These are phyloP conservation scores for Amanita phalloides DNA, from an alignment of 768 basidiomycete genomes.

Conservation along the genomic window DNA sequence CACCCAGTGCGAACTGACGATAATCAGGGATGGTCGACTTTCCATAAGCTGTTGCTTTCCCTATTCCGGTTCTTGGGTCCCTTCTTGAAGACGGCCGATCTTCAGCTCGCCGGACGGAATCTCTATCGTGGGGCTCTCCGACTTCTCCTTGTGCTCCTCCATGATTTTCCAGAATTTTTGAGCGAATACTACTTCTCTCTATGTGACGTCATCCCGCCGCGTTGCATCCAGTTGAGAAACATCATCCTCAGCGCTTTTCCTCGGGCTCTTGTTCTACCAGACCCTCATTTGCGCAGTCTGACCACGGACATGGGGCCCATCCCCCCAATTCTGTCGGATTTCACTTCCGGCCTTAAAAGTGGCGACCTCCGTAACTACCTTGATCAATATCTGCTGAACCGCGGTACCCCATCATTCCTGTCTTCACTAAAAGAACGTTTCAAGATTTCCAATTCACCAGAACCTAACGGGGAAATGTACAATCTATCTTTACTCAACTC, in stretches of 20 bases:
- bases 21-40: conserved; percentile 81
- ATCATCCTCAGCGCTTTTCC: conserved; percentile 96
- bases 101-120: conserved; percentile 72
- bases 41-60: conserved; percentile 88
- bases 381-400: conserved; percentile 77
- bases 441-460: conserved; percentile 34
- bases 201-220: conserved; percentile 84
- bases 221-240: conserved; percentile 94
- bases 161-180: conserved; percentile 98
- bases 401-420: conserved; percentile 62
- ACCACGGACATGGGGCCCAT: conserved; percentile 89
- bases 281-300: conserved; percentile 74
- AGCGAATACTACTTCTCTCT: conserved; percentile 95
- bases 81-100: conserved; percentile 75
- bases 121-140: conserved; percentile 88
- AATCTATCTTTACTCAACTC: conserved; percentile 89
- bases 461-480: conserved; percentile 50
- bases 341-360: conserved; percentile 69
- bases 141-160: conserved; percentile 87
- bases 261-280: conserved; percentile 65
- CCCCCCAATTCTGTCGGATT: conserved; percentile 87
- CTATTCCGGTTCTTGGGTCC: conserved; percentile 92
- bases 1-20: conserved; percentile 3
- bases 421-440: conserved; percentile 74
- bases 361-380: conserved; percentile 71